A percentile compares a stretch with the other conserved stretches of the same genome.
These are phyloP conservation scores for Fonsecaea erecta DNA, from an alignment of 2,329 filamentous ascomycete species.

Conservation along the genomic window DNA sequence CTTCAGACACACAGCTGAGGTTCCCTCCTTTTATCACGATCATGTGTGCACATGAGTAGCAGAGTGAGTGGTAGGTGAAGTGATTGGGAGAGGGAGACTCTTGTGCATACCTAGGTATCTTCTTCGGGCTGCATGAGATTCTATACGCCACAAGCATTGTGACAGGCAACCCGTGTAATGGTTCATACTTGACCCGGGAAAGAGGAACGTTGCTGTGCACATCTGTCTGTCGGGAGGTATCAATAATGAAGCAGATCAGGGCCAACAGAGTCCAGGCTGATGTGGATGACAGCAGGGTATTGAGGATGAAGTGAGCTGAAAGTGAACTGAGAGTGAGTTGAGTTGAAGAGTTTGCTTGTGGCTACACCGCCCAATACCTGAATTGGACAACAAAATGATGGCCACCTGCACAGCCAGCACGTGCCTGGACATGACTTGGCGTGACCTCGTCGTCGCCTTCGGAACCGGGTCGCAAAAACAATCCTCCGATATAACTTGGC, in stretches of 20 bases:
- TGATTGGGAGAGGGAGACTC: not conserved
- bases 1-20: not conserved
- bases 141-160: not conserved
- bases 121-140: not conserved
- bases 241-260: not conserved
- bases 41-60: not conserved
- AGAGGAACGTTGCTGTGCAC: not conserved
- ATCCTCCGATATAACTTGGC: conserved; percentile 15
- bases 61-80: not conserved
- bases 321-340: too few species aligned
- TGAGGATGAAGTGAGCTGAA: not conserved
- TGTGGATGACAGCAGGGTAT: not conserved
- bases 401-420: not conserved
- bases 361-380: not conserved
- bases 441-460: not conserved
- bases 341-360: not conserved
- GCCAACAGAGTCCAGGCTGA: not conserved
- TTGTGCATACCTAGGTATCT: not conserved
- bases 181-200: not conserved
- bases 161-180: not conserved
- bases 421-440: not conserved
- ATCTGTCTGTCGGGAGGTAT: not conserved
- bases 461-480: not conserved
- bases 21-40: not conserved
- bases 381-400: not conserved